Percentiles rank a stretch among this genome's conserved stretches.
Evolutionary conservation across 2,329 filamentous ascomycete species (phyloP).

Genomic region (Metarhizium sp.): DNA sequence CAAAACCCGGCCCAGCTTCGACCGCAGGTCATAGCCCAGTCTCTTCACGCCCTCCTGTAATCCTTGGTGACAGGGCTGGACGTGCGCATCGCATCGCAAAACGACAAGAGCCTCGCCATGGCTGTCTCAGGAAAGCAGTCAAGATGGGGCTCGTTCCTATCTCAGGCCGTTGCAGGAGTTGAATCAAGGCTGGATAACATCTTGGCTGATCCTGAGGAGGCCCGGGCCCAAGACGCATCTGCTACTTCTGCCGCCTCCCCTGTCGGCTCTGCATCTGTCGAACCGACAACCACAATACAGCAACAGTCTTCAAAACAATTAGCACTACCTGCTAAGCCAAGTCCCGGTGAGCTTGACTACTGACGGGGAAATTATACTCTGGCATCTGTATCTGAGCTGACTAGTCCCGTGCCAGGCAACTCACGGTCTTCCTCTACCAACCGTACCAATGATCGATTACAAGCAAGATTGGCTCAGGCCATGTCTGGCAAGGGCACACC

Average conservation of each 20-base stretch:
- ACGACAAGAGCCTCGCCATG: constrained; percentile 26
- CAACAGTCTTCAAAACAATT: constrained; percentile 6
- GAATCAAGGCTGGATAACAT: constrained; percentile 91
- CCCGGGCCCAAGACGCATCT: constrained; percentile 17
- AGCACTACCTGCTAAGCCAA: constrained; percentile 22
- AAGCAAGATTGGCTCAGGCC: constrained; percentile 82
- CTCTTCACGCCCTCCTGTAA: background rate
- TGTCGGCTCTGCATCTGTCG: background rate
- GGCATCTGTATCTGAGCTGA: background rate
- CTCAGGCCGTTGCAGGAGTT: constrained; percentile 85
- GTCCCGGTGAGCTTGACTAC: constrained; percentile 9
- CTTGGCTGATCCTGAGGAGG: constrained; percentile 64
- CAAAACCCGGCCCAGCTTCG: background rate
- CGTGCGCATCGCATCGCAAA: background rate
- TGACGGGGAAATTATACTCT: background rate
- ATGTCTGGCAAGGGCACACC: constrained; percentile 58
- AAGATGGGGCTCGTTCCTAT: constrained; percentile 71
- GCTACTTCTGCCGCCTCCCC: constrained; percentile 1
- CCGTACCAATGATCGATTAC: constrained; percentile 68
- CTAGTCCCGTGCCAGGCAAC: constrained; percentile 17
- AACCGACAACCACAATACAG: constrained; percentile 15
- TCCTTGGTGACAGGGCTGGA: background rate
- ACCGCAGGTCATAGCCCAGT: background rate
- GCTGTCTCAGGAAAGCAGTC: constrained; percentile 38
- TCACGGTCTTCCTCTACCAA: constrained; percentile 56